These are phyloP conservation scores for Mycena galericulata DNA, from an alignment of 768 basidiomycete genomes.

Conservation along the genomic window DNA sequence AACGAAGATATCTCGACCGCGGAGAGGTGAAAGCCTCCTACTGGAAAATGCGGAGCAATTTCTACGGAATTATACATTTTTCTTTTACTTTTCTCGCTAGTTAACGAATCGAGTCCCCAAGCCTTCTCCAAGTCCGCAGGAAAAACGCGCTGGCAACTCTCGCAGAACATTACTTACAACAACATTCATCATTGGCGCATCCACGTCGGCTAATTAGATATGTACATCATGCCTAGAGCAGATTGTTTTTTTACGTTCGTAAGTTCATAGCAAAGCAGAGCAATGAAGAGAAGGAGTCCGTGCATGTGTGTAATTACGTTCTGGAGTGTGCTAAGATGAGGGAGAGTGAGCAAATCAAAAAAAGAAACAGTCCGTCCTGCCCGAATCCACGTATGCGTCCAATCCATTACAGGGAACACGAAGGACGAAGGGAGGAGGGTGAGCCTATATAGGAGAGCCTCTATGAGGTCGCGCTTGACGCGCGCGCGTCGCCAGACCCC, in stretches of 20 bases:
- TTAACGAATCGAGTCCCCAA: conserved; percentile 90
- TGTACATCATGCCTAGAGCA: neutral
- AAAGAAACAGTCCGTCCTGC: conserved; percentile 15
- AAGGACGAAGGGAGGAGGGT: neutral
- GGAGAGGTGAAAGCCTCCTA: conserved; percentile 30
- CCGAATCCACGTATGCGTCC: neutral
- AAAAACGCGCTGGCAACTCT: conserved; percentile 86
- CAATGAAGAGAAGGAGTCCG: neutral
- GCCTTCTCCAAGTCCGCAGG: conserved; percentile 83
- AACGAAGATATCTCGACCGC: conserved; percentile 23
- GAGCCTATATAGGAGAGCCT: no score
- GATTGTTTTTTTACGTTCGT: neutral
- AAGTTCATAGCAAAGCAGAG: conserved; percentile 13
- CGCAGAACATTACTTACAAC: no score
- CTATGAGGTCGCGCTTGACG: conserved; percentile 36
- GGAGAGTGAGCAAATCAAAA: conserved; percentile 24
- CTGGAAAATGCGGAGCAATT: conserved; percentile 28
- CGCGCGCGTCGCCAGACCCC: conserved; percentile 31
- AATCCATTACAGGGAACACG: neutral
- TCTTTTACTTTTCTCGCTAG: conserved; percentile 57
- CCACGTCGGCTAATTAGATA: no score
- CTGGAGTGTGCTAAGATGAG: conserved; percentile 6
- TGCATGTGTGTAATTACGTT: conserved; percentile 20
- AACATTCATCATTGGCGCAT: no score
- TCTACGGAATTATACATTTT: neutral